A percentile compares a stretch with the other conserved stretches of the same genome.
Evolutionary conservation across 345 rosid genomes (phyloP).

Genomic region (Eucalyptus grandis): DNA sequence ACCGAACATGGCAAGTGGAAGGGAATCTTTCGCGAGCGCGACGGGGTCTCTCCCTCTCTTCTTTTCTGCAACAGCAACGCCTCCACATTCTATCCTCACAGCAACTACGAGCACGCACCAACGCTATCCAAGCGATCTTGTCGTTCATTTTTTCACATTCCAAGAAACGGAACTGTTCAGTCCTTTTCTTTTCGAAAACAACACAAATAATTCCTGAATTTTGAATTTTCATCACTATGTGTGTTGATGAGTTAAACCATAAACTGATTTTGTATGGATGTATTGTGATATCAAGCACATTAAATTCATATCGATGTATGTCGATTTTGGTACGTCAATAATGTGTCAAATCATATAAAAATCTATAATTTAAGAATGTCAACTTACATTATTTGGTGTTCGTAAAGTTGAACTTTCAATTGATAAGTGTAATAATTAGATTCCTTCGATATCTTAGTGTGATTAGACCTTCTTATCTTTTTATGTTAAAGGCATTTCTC

Average conservation of each 20-base stretch:
- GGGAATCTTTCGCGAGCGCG: not conserved
- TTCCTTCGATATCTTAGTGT: not conserved
- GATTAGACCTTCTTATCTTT: not conserved
- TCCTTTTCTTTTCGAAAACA: not conserved
- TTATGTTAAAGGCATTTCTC: not conserved
- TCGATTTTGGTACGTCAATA: no score
- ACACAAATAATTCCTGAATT: not conserved
- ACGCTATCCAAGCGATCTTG: not conserved
- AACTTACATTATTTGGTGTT: not conserved
- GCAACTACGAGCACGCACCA: not conserved
- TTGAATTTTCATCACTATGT: not conserved
- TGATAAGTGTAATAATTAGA: not conserved
- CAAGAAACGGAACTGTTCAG: not conserved
- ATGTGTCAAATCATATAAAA: not conserved
- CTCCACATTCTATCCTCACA: not conserved
- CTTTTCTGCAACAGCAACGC: not conserved
- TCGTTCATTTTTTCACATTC: not conserved
- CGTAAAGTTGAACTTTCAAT: not conserved
- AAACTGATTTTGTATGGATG: not conserved
- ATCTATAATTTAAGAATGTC: no score
- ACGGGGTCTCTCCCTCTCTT: not conserved
- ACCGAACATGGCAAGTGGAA: not conserved
- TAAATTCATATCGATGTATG: no score
- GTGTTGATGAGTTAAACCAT: not conserved
- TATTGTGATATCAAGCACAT: not conserved